Evolutionary conservation across 2,329 filamentous ascomycete genomes (phyloP), one percentile per base, ranked within the genome.

Genomic region (Ceratocystiopsis sp.): DNA sequence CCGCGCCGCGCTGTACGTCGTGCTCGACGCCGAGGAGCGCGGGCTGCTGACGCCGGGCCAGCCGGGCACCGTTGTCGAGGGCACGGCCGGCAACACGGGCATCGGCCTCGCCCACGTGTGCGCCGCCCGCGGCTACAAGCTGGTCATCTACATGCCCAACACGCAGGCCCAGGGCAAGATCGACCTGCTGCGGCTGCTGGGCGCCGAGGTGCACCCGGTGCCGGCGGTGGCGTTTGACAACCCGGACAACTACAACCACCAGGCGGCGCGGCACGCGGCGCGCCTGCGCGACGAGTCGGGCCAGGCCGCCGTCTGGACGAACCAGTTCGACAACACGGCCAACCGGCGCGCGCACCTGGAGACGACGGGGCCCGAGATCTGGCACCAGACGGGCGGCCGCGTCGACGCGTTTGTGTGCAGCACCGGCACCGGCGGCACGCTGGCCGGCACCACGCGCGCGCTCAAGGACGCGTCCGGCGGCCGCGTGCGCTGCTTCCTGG

Each of bases 111-210:
- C 91, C 17, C 91, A 96, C 64, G 91, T 98, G 45, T 96, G 91
- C 66, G 77, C 89, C 47, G 84, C 80, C 35, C 81, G 80, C 54
- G 91, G 89, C 36, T 96, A 98, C 71, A 81, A 81, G 59, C 78
- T 94, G 41, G 87, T 96, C 57, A 98, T 98, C 59, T 98, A 96
- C 75, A 96, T 98, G 91, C 91, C 91, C 54, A 83, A 98, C 69
- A 96, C 89, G 40, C 91, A 96, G 66, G 93, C 87, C 17, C 89
- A 94, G 65, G 91, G 87, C 59, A 98, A 98, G 69, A 84, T 98
- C 58, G 91, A 96, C 61, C 72, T 98, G 42, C 68, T 98, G 50
- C 74, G 89, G 10, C 69, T 96, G 34, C 73, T 98, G 11, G 91
- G 91, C 50, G 91, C 91, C 21, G 87, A 96, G 62, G 91, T 98